A percentile compares a stretch with the other conserved stretches of the same genome.
Conservation (phyloP, 768 basidiomycete genomes). For the Suillus decipiens region DNA sequence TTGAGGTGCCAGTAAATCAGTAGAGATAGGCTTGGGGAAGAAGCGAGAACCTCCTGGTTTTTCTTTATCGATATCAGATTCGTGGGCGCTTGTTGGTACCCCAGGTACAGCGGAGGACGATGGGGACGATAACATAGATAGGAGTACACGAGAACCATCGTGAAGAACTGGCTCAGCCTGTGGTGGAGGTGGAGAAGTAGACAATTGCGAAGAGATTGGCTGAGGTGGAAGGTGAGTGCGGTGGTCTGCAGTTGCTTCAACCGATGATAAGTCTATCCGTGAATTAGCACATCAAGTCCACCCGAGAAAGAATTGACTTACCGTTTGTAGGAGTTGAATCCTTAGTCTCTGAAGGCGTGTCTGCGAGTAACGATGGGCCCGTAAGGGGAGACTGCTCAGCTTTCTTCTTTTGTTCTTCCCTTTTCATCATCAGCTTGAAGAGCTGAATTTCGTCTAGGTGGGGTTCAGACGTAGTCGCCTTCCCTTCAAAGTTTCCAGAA, state of each 20-base stretch:
- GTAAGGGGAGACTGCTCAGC: slow-evolving; percentile 22
- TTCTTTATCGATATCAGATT: slow-evolving; percentile 24
- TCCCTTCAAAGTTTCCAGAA: slow-evolving; percentile 19
- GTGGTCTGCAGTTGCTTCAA: not conserved
- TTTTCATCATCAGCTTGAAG: slow-evolving; percentile 83
- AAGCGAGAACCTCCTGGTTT: slow-evolving; percentile 36
- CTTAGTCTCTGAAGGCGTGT: not conserved
- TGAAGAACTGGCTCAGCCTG: slow-evolving; percentile 17
- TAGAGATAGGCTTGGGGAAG: slow-evolving; percentile 34
- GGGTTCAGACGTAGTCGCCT: slow-evolving; percentile 32
- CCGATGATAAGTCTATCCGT: not conserved
- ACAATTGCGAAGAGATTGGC: slow-evolving; percentile 12
- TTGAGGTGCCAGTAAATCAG: slow-evolving; percentile 22
- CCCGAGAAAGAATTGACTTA: slow-evolving; percentile 8
- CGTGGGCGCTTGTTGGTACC: slow-evolving; percentile 9
- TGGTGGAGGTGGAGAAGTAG: slow-evolving; percentile 17
- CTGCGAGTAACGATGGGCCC: slow-evolving; percentile 1
- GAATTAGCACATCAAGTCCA: not conserved
- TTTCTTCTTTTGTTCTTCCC: slow-evolving; percentile 59
- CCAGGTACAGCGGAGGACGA: slow-evolving; percentile 15
- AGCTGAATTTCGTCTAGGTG: slow-evolving; percentile 81
- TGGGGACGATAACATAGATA: slow-evolving; percentile 17
- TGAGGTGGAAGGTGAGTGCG: not conserved
- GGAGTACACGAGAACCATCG: slow-evolving; percentile 9
- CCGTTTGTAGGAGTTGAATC: slow-evolving; percentile 15